These are phyloP conservation scores for Ascochyta lentis DNA, from an alignment of 2,329 filamentous ascomycete genomes.

Conservation along the genomic window DNA sequence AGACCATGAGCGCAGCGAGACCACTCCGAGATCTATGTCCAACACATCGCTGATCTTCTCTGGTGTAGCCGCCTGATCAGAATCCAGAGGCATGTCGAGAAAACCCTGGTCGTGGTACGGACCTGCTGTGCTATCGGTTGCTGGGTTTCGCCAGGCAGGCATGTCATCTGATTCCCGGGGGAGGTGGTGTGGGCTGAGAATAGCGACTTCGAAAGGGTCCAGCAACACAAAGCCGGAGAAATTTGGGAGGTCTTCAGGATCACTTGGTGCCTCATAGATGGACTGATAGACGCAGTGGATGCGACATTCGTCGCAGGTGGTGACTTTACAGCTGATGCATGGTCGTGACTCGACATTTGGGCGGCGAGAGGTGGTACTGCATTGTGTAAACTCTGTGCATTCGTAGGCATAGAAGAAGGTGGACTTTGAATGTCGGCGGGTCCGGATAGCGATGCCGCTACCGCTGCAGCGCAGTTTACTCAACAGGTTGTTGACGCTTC, in stretches of 20 bases:
- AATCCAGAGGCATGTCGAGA: constrained; percentile 38
- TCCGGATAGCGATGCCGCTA: constrained; percentile 33
- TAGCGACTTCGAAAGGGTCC: constrained; percentile 32
- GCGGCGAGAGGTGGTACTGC: constrained; percentile 20
- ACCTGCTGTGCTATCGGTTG: not conserved
- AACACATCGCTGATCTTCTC: constrained; percentile 37
- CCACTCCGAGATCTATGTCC: constrained; percentile 31
- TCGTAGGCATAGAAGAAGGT: constrained; percentile 29
- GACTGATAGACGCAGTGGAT: constrained; percentile 46
- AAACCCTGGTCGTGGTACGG: constrained; percentile 43
- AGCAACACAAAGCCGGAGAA: constrained; percentile 43
- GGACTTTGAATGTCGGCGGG: constrained; percentile 31
- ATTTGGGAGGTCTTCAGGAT: constrained; percentile 38
- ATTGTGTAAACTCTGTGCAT: constrained; percentile 33
- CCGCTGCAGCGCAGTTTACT: constrained; percentile 38
- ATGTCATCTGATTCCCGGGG: not conserved
- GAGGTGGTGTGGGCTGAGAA: constrained; percentile 39
- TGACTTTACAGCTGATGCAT: constrained; percentile 35
- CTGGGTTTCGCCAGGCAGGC: constrained; percentile 7
- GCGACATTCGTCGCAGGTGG: constrained; percentile 46
- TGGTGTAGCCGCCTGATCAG: constrained; percentile 22
- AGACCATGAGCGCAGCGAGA: constrained; percentile 25
- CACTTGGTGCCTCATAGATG: constrained; percentile 31
- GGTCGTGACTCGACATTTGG: constrained; percentile 27
- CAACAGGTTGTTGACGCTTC: constrained; percentile 37